phyloP scores from a whole-genome alignment of 2,329 filamentous ascomycete genomes.

The Alternaria consortialis region DNA sequence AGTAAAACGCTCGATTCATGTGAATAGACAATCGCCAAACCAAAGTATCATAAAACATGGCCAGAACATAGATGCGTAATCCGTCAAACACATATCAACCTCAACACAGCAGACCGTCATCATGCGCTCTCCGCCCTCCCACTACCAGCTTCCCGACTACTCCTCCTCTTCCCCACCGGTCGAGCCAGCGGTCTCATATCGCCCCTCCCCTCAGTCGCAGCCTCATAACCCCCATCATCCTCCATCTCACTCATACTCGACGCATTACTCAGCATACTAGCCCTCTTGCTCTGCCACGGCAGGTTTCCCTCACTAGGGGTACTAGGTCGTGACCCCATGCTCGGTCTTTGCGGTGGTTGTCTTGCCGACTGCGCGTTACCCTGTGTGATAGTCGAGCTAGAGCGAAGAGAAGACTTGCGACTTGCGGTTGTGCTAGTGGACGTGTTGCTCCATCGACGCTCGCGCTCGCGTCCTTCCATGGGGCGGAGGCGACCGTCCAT shows the following conservation, averaged over 20 bases:
- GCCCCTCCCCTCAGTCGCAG: slow-evolving; percentile 4
- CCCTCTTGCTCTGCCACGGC: slow-evolving; percentile 43
- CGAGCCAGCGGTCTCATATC: neutral
- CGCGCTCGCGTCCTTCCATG: slow-evolving; percentile 31
- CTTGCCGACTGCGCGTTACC: slow-evolving; percentile 41
- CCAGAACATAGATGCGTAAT: slow-evolving; percentile 8
- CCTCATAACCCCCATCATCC: slow-evolving; percentile 23
- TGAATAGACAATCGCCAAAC: neutral
- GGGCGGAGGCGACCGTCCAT: slow-evolving; percentile 37
- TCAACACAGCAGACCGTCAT: slow-evolving; percentile 16
- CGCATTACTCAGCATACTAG: slow-evolving; percentile 45
- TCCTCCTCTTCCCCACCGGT: slow-evolving; percentile 13
- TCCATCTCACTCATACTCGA: slow-evolving; percentile 29
- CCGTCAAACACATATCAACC: neutral
- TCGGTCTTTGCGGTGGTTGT: slow-evolving; percentile 24
- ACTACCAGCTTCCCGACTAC: slow-evolving; percentile 21
- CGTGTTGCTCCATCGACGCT: slow-evolving; percentile 49
- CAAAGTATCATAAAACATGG: slow-evolving; percentile 4
- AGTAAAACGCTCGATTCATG: neutral
- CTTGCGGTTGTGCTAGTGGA: slow-evolving; percentile 35
- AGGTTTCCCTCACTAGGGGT: slow-evolving; percentile 39
- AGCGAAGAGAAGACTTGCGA: slow-evolving; percentile 28
- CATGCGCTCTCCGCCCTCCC: slow-evolving; percentile 28
- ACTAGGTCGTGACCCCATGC: slow-evolving; percentile 25
- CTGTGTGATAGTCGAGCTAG: slow-evolving; percentile 30